A percentile compares a stretch with the other conserved stretches of the same genome.
phyloP scores from a whole-genome alignment of 192 early-diverging fungal species.

The Paraglomus occultum region DNA sequence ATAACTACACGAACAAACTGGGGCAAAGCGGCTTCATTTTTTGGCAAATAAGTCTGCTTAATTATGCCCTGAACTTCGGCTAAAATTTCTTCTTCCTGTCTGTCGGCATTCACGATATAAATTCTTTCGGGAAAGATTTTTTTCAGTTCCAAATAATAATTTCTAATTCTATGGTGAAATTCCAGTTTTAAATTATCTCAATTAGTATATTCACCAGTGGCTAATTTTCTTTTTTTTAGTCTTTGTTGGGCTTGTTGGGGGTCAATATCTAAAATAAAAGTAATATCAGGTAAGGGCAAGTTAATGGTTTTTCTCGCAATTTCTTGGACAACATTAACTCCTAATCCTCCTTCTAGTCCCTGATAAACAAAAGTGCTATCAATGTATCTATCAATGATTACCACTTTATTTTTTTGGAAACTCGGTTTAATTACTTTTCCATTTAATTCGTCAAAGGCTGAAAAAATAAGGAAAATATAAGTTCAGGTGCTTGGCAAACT shows the following conservation, averaged over 20 bases:
- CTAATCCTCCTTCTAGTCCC: not conserved
- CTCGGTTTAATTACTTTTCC: conserved; percentile 5
- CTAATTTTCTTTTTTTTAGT: conserved; percentile 12
- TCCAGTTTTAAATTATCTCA: conserved; percentile 16
- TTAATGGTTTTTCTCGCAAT: not conserved
- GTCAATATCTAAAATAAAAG: conserved; percentile 10
- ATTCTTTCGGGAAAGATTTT: conserved; percentile 18
- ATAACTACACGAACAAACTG: conserved; percentile 2
- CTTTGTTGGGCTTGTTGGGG: conserved; percentile 10
- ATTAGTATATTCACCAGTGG: conserved; percentile 20
- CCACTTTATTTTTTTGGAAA: conserved; percentile 1
- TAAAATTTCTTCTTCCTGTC: not conserved
- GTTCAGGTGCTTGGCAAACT: not conserved
- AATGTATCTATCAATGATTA: conserved; percentile 4
- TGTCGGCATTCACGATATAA: not conserved
- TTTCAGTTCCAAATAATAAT: conserved; percentile 23
- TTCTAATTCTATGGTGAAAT: conserved; percentile 4
- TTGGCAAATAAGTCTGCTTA: not conserved
- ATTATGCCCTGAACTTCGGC: not conserved
- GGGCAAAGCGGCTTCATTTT: conserved; percentile 4
- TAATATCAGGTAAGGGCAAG: conserved; percentile 15
- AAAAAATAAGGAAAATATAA: conserved; percentile 20
- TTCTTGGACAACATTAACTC: not conserved
- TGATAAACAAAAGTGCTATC: conserved; percentile 24
- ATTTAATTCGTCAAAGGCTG: conserved; percentile 11